A percentile compares a stretch with the other conserved stretches of the same genome.
Evolutionary conservation across 2,329 filamentous ascomycete genomes (phyloP).

Genomic region (Dryadomyces quercus-mongolicae): DNA sequence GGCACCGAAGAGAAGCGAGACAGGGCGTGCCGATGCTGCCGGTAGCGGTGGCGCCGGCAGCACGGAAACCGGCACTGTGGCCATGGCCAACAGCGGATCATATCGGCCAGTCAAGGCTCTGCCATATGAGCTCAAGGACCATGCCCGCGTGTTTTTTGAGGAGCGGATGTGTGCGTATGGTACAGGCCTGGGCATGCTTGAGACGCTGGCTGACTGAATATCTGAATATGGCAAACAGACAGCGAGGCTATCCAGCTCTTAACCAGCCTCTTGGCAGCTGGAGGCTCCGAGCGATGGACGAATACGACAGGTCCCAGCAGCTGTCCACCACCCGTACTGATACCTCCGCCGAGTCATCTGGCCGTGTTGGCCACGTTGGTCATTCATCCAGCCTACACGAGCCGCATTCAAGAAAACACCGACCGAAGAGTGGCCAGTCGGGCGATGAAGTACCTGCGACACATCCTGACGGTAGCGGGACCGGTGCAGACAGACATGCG

Average conservation of each 20-base stretch:
- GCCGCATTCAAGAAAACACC: slow-evolving; percentile 50
- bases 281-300: slow-evolving; percentile 24
- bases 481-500: slow-evolving; percentile 57
- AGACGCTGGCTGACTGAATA: background rate
- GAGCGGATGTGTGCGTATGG: slow-evolving; percentile 42
- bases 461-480: slow-evolving; percentile 52
- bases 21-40: background rate
- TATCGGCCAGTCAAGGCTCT: slow-evolving; percentile 46
- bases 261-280: slow-evolving; percentile 46
- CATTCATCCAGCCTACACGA: slow-evolving; percentile 73
- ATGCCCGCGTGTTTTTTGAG: slow-evolving; percentile 62
- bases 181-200: no score
- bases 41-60: no score
- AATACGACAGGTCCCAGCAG: background rate
- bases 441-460: slow-evolving; percentile 58
- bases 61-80: background rate
- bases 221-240: slow-evolving; percentile 30
- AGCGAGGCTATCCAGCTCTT: slow-evolving; percentile 51
- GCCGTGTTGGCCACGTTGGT: slow-evolving; percentile 68
- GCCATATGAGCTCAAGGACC: slow-evolving; percentile 50
- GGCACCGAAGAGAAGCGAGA: background rate
- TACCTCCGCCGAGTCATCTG: slow-evolving; percentile 62
- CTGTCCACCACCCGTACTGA: slow-evolving; percentile 35
- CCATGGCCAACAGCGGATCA: background rate
- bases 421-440: slow-evolving; percentile 51